Percentiles rank a stretch among this genome's conserved stretches.
These are phyloP conservation scores for Lepiota venenata DNA, from an alignment of 768 basidiomycete species.

Conservation along the genomic window DNA sequence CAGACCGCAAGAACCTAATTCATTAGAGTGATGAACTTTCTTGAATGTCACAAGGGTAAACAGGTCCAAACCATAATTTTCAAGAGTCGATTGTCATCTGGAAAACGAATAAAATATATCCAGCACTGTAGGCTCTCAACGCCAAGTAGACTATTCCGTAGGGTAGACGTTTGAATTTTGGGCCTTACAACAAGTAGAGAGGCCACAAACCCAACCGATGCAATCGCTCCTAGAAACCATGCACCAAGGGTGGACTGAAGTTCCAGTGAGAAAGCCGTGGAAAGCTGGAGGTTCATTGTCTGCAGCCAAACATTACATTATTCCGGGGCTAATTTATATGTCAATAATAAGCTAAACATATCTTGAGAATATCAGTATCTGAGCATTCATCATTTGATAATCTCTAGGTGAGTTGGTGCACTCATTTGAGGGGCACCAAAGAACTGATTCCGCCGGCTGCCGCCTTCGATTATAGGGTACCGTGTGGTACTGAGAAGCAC, in stretches of 20 bases:
- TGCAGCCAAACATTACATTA: no score
- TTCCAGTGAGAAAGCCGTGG: not conserved
- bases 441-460: no score
- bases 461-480: no score
- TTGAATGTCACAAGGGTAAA: not conserved
- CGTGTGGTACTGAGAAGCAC: no score
- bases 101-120: conserved; percentile 2
- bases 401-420: no score
- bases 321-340: no score
- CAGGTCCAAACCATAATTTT: not conserved
- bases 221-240: conserved; percentile 1
- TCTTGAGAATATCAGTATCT: no score
- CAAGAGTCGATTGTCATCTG: not conserved
- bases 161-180: no score
- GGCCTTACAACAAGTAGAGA: not conserved
- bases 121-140: conserved; percentile 1
- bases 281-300: no score
- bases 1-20: not conserved
- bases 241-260: conserved; percentile 6
- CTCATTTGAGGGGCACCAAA: no score
- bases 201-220: conserved; percentile 3
- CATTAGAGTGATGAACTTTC: not conserved
- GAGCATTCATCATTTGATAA: no score
- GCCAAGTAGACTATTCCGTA: not conserved
- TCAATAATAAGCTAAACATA: no score